Base-by-base conservation (phyloP, 192 early-diverging fungal genomes). In the Dimargaris cristalligena region DNA sequence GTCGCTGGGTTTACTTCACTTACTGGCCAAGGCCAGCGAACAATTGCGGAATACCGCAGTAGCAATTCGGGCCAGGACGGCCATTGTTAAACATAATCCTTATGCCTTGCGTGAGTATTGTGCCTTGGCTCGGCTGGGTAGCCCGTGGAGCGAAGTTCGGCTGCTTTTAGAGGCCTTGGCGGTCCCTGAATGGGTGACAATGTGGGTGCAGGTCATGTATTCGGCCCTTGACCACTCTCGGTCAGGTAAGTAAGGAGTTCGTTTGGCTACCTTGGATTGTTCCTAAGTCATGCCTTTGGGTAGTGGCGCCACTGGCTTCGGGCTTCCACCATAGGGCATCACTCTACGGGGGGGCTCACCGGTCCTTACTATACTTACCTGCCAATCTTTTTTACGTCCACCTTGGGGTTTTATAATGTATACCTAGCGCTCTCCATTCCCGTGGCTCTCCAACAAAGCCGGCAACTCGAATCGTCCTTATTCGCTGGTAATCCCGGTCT, bases 11-110 rank as follows among this genome's bases (percentile, higher is more conserved):
- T 8, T 52, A 11, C 13, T 26, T 16, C 50, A 30, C 14, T 25
- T 52, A 2, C 50, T 52, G 25, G 50, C 50, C 25, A 26, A 52
- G 23, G 50, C 50, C 26, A 52, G 50, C 28, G 50, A 52, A 25
- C 20, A 52, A 26, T 26, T 52, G 25, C 22, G 50, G 2, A 52
- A 52, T 30, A 18, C 13, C 22, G 23, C 14, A 3, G 50, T 52
- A 26, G 50, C 50, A 2, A 29, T 23, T 26, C 50, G 28, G 25
- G 50, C 50, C 23, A 18, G 25, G 23, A 52, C 14, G 23, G 14
- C 2, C 26, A 16, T 52, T 26, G 14, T 52, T 25, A 18, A 30
- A 23, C 50, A 26, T 14, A 14, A 29, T 14, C 50, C 50, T 1
- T 30, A 29, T 23, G 50, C 50, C 14, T 52, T 29, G 6, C 22